Percentiles rank a stretch among this genome's conserved stretches.
Evolutionary conservation across 1,284 basidiomycete genomes (phyloP).

Genomic region (Boletellus deceptivus): DNA sequence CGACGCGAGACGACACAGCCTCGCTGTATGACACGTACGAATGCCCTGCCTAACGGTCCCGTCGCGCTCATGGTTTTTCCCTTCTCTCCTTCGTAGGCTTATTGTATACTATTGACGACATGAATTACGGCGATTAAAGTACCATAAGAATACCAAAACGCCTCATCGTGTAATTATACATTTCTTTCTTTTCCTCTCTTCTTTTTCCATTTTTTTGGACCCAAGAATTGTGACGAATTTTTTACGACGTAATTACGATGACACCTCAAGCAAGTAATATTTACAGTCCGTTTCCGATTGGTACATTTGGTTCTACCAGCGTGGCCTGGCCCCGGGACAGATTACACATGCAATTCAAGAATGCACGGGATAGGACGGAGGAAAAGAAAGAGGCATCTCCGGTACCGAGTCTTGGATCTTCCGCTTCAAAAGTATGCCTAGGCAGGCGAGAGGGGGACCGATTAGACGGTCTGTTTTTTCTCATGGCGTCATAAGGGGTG

Average conservation of each 20-base stretch:
- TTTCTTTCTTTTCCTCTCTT: slow-evolving; percentile 1
- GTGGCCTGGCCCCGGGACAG: too few species aligned
- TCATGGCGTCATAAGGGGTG: background rate
- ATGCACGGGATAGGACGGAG: background rate
- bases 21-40: slow-evolving; percentile 28
- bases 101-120: slow-evolving; percentile 37
- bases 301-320: too few species aligned
- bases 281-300: background rate
- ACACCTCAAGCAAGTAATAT: slow-evolving; percentile 20
- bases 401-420: background rate
- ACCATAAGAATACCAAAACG: slow-evolving; percentile 22
- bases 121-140: slow-evolving; percentile 13
- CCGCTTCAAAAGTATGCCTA: slow-evolving; percentile 32
- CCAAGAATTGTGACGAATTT: slow-evolving; percentile 20
- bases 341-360: background rate
- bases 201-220: slow-evolving; percentile 1
- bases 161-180: slow-evolving; percentile 31
- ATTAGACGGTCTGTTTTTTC: slow-evolving; percentile 2
- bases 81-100: slow-evolving; percentile 26
- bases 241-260: slow-evolving; percentile 29
- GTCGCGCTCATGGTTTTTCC: slow-evolving; percentile 1
- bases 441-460: background rate
- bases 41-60: background rate
- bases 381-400: background rate
- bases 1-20: slow-evolving; percentile 33